phyloP scores from a whole-genome alignment of 768 basidiomycete genomes.

The Naganishia onofrii region DNA sequence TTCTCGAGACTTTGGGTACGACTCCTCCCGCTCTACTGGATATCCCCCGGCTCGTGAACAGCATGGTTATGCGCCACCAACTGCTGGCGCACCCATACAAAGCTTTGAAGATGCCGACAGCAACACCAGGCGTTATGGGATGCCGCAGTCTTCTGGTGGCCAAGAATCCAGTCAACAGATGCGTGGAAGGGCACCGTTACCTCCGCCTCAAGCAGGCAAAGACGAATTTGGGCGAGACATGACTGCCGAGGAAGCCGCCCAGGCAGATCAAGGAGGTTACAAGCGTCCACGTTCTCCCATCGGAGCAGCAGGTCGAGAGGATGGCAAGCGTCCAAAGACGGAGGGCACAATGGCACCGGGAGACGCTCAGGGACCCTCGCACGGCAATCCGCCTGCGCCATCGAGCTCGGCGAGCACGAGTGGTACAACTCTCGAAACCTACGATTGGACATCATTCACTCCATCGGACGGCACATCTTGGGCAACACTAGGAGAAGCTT shows the following conservation, averaged over 20 bases:
- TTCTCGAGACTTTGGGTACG: conserved; percentile 2
- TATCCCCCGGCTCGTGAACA: background rate
- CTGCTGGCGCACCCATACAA: background rate
- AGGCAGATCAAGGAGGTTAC: background rate
- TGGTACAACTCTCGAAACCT: conserved; percentile 21
- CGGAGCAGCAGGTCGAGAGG: background rate
- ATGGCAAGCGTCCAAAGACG: conserved; percentile 10
- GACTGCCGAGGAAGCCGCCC: background rate
- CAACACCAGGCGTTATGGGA: conserved; percentile 5
- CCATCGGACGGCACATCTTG: conserved; percentile 6
- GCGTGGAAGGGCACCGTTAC: conserved; percentile 2
- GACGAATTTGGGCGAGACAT: conserved; percentile 17
- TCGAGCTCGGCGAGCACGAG: background rate
- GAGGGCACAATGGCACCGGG: background rate
- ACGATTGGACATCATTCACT: conserved; percentile 6
- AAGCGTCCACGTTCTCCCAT: background rate
- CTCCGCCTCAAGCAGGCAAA: conserved; percentile 9
- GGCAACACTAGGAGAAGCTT: conserved; percentile 23
- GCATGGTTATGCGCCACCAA: background rate
- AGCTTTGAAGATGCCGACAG: conserved; percentile 5
- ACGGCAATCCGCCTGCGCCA: background rate
- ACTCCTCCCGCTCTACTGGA: background rate
- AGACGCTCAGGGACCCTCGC: background rate
- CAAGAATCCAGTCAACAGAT: background rate
- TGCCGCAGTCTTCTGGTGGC: background rate